phyloP scores from a whole-genome alignment of 306 rosid genomes.

The Prunus mira region DNA sequence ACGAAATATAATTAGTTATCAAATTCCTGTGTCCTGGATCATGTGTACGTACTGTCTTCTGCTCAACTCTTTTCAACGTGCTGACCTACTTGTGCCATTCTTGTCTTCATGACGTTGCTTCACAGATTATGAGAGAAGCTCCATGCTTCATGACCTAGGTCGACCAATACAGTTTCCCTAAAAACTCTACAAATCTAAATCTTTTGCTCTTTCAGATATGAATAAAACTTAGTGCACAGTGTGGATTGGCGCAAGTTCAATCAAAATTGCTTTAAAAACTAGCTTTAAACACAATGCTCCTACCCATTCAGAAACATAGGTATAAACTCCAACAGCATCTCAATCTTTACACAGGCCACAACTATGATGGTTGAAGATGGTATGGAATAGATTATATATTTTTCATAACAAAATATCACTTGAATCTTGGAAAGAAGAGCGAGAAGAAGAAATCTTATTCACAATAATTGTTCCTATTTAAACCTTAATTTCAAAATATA shows the following conservation, averaged over 20 bases:
- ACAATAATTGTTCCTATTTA: neutral
- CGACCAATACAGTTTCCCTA: neutral
- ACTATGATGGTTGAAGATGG: neutral
- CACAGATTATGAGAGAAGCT: neutral
- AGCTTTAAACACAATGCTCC: neutral
- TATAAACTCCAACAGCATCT: neutral
- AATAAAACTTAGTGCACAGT: neutral
- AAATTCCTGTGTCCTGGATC: too few species aligned
- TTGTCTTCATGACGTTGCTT: neutral
- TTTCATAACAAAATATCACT: neutral
- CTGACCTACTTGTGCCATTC: neutral
- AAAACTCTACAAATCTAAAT: neutral
- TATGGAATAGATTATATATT: neutral
- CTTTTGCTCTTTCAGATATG: neutral
- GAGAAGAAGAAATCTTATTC: neutral
- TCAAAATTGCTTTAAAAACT: too few species aligned
- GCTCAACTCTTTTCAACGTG: neutral
- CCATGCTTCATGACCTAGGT: neutral
- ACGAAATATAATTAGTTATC: too few species aligned
- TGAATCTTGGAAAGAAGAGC: conserved; percentile 4
- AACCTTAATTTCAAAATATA: neutral
- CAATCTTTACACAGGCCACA: neutral
- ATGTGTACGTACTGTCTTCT: neutral
- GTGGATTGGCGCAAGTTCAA: neutral
- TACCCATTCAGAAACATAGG: neutral